A percentile compares a stretch with the other conserved stretches of the same genome.
Conservation (phyloP, 2,329 filamentous ascomycete genomes). For the Ophiostoma populinum region DNA sequence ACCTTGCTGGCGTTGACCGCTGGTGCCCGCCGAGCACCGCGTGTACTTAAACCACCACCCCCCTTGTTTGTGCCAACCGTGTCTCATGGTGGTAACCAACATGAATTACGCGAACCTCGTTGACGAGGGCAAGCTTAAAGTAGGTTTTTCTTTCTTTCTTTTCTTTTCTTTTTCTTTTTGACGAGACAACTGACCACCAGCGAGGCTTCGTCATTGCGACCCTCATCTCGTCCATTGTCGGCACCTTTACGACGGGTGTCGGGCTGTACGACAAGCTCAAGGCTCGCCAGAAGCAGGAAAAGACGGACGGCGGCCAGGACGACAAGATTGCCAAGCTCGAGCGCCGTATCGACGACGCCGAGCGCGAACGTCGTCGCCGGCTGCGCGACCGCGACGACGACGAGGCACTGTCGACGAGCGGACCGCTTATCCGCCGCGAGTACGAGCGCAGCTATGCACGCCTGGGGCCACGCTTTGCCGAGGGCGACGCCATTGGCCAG, state of each 20-base stretch:
- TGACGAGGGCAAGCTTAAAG: constrained; percentile 20
- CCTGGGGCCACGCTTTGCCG: constrained; percentile 19
- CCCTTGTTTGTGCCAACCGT: too few relatives aligned
- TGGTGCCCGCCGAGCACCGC: too few relatives aligned
- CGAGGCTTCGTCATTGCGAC: constrained; percentile 24
- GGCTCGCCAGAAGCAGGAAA: constrained; percentile 17
- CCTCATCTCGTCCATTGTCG: constrained; percentile 21
- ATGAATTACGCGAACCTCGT: constrained; percentile 20
- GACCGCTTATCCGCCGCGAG: constrained; percentile 18
- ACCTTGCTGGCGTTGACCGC: too few relatives aligned
- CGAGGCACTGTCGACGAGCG: constrained; percentile 16
- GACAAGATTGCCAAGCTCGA: constrained; percentile 18
- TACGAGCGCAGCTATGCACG: constrained; percentile 18
- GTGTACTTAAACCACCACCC: too few relatives aligned
- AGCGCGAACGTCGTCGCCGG: constrained; percentile 6
- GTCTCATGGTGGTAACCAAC: too few relatives aligned
- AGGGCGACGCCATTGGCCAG: constrained; percentile 19
- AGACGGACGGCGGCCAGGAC: constrained; percentile 18
- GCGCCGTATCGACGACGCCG: constrained; percentile 12
- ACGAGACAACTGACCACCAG: constrained; percentile 10
- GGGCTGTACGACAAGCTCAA: constrained; percentile 20
- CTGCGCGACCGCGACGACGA: constrained; percentile 9
- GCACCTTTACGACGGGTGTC: constrained; percentile 21
- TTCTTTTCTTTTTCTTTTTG: background rate
- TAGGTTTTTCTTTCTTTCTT: constrained; percentile 7